Conservation (phyloP, 108 stramenopile species). For the Stephanodiscus triporus region DNA sequence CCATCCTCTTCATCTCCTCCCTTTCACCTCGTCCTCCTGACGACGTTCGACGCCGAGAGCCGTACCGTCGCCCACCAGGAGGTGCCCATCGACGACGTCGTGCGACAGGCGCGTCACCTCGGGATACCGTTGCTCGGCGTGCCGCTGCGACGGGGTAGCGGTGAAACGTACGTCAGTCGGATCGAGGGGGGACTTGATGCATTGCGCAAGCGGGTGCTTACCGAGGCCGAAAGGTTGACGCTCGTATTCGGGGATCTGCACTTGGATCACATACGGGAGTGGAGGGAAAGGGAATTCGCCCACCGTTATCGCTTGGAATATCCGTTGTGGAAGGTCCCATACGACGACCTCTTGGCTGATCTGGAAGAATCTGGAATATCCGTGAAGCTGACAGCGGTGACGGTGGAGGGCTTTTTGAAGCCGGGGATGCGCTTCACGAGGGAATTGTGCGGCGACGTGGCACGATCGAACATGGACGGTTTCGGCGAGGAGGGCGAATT, state of each 20-base stretch:
- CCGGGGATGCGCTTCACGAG: slow-evolving; percentile 59
- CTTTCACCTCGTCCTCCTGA: slow-evolving; percentile 78
- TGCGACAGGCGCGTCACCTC: slow-evolving; percentile 76
- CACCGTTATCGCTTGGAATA: slow-evolving; percentile 61
- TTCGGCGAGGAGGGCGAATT: slow-evolving; percentile 92
- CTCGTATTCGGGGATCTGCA: slow-evolving; percentile 93
- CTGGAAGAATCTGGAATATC: slow-evolving; percentile 63
- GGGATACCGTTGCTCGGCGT: slow-evolving; percentile 78
- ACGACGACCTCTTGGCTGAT: slow-evolving; percentile 64
- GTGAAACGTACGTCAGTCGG: slow-evolving; percentile 67
- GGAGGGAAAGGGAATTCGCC: slow-evolving; percentile 70
- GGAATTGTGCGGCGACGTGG: slow-evolving; percentile 40
- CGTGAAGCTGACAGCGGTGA: slow-evolving; percentile 62
- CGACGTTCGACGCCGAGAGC: slow-evolving; percentile 83
- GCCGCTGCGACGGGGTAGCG: slow-evolving; percentile 72
- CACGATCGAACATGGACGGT: slow-evolving; percentile 50
- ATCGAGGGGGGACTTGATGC: slow-evolving; percentile 63
- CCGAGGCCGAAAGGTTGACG: slow-evolving; percentile 30
- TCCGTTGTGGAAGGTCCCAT: slow-evolving; percentile 74
- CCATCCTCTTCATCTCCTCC: slow-evolving; percentile 11
- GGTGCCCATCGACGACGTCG: slow-evolving; percentile 66
- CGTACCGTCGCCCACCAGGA: slow-evolving; percentile 91
- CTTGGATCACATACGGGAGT: slow-evolving; percentile 84
- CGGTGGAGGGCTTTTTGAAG: slow-evolving; percentile 36
- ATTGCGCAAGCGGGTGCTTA: slow-evolving; percentile 28